A percentile compares a stretch with the other conserved stretches of the same genome.
Conservation (phyloP, 2,329 filamentous ascomycete genomes). For the Pestalotiopsis sp. region DNA sequence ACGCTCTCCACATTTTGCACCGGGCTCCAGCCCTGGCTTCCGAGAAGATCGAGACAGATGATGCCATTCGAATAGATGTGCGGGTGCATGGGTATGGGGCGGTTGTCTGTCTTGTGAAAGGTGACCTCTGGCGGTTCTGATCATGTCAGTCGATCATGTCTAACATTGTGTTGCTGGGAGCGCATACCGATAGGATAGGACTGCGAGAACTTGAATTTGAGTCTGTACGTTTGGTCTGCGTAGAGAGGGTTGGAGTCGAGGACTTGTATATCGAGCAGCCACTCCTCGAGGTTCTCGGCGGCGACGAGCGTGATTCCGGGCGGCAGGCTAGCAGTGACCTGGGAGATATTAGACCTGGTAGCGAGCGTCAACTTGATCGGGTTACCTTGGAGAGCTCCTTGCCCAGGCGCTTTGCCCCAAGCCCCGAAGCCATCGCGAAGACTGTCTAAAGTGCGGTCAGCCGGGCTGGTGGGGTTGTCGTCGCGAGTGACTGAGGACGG, state of each 20-base stretch:
- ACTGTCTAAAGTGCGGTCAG: neutral
- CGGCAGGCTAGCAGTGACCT: constrained; percentile 62
- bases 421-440: constrained; percentile 34
- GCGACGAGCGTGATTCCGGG: constrained; percentile 78
- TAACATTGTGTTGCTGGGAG: neutral
- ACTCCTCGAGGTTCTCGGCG: constrained; percentile 83
- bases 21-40: constrained; percentile 87
- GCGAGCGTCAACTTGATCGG: neutral
- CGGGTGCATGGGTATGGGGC: constrained; percentile 87
- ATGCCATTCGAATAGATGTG: constrained; percentile 99
- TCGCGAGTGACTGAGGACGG: neutral
- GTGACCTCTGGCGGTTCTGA: constrained; percentile 93
- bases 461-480: constrained; percentile 3
- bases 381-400: constrained; percentile 63
- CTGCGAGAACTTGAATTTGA: constrained; percentile 84
- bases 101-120: constrained; percentile 69
- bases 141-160: neutral
- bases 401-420: constrained; percentile 58
- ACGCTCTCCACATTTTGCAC: constrained; percentile 97
- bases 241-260: constrained; percentile 92
- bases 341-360: constrained; percentile 31
- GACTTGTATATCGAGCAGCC: constrained; percentile 90
- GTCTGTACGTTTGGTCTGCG: constrained; percentile 73
- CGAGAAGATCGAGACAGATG: constrained; percentile 94
- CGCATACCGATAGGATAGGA: constrained; percentile 85